Percentiles rank a stretch among this genome's conserved stretches.
These are phyloP conservation scores for Nakataea oryzae DNA, from an alignment of 2,329 filamentous ascomycete genomes.

Conservation along the genomic window DNA sequence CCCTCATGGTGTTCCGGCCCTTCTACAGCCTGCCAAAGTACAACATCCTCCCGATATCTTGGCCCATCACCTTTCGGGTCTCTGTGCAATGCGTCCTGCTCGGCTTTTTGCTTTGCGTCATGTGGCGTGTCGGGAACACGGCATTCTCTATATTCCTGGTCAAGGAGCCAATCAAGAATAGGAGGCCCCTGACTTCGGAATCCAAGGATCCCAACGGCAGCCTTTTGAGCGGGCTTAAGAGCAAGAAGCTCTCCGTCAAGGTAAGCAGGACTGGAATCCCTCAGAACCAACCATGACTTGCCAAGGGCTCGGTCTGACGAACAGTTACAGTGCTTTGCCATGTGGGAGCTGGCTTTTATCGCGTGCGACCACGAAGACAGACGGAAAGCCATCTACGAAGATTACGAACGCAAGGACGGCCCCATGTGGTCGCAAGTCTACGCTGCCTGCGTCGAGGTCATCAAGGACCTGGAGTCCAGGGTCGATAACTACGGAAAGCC, in stretches of 20 bases:
- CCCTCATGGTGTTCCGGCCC: slow-evolving; percentile 58
- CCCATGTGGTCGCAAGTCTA: slow-evolving; percentile 76
- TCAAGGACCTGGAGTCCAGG: slow-evolving; percentile 56
- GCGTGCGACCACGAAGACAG: slow-evolving; percentile 64
- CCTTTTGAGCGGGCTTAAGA: slow-evolving; percentile 71
- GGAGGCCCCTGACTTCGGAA: slow-evolving; percentile 71
- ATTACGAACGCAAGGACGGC: slow-evolving; percentile 73
- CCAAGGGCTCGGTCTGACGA: slow-evolving; percentile 7
- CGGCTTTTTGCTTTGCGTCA: slow-evolving; percentile 54
- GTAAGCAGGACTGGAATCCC: slow-evolving; percentile 15
- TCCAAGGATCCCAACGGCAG: slow-evolving; percentile 90
- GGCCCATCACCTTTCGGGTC: slow-evolving; percentile 44
- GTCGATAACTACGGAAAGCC: slow-evolving; percentile 52
- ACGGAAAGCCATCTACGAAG: slow-evolving; percentile 72
- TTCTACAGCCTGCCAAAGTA: slow-evolving; percentile 69
- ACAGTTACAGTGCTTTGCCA: slow-evolving; percentile 58
- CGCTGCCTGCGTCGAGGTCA: slow-evolving; percentile 54
- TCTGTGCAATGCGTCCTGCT: slow-evolving; percentile 47
- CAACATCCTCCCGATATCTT: slow-evolving; percentile 48
- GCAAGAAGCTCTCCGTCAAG: slow-evolving; percentile 68
- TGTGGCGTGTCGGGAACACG: slow-evolving; percentile 70
- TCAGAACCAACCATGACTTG: neutral
- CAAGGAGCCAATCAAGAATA: slow-evolving; percentile 73
- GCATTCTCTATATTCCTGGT: slow-evolving; percentile 74
- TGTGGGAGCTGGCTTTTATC: slow-evolving; percentile 84